Base-by-base conservation (phyloP, 805 yeast species). In the Suhomyces sp. region DNA sequence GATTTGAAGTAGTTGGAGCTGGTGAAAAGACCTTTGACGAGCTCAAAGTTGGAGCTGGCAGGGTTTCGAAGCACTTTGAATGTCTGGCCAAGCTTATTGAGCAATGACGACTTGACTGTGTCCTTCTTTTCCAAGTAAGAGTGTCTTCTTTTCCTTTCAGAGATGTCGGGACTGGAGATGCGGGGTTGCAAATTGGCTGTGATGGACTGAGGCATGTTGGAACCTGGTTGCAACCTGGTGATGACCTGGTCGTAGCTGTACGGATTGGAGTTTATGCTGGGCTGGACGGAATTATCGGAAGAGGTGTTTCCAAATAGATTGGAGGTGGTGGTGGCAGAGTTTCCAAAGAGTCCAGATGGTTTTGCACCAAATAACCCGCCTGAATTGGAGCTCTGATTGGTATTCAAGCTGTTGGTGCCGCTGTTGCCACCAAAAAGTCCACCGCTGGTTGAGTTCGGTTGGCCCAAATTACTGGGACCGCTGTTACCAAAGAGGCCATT, bases 41-140 rank as follows among this genome's bases (percentile, higher is more conserved):
- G 54, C 8, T 57, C 49, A 3, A 56, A 45, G 1, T 55, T 13
- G 13, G 56, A 43, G 4, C 47, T 51, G 6, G 57, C 47, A n/a
- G 63, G 49, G n/a, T 60, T 53, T 27, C 72, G 61, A 45, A 72
- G 65, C 21, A 68, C 57, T 47, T 60, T 66, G 51, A 72, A 67
- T 0, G 75, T 67, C 56, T 65, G 71, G 1, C 75, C 74, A 48
- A 72, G 62, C 47, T 62, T 67, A 2, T 61, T 54, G 29, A 72
- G 63, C 39, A 72, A 57, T 1, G 72, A 61, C 15, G 68, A 58
- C 46, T 64, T 63, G 22, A 60, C 60, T 9, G 49, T 48, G 31
- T 50, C 52, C 9, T 27, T 46, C 41, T 43, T 56, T 31, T 52
- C 61, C 25, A 57, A 46, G 21, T 57, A 48, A 12, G 66, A 57